Evolutionary conservation across 352 stramenopile species (phyloP), one percentile per base, ranked within the genome.

Genomic region (Globisporangium orthogonon): DNA sequence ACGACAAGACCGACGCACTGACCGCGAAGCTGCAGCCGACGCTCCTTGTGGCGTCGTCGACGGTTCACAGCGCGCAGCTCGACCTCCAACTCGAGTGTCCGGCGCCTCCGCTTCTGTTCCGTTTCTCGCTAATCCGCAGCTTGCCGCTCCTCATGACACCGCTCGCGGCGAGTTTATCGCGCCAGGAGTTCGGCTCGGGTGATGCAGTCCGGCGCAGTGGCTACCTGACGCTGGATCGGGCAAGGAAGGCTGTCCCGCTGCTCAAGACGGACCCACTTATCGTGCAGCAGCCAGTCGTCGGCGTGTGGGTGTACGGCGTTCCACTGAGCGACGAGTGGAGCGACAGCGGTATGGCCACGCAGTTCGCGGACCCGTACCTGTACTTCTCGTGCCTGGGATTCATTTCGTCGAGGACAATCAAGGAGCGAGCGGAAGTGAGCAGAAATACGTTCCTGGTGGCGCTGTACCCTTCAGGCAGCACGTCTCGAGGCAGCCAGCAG

Each of bases 81-180:
- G 68, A 85, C 44, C 69, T 81, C 17, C 76, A 71, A 50, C 56
- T 71, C 39, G 74, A 79, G 65, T 87, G 65, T 60, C 62, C 31
- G 3, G 54, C 60, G 29, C 72, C 64, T 18, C 58, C 65, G 11
- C 58, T 83, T 17, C 48, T 68, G n/a, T 73, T 90, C 15, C 65
- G 78, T 40, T 81, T 89, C 33, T 65, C 60, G 7, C 66, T 89
- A 7, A 77, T 92, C 41, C 76, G 79, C 2, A 90, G 76, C 45
- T 66, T 92, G 10, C 82, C 82, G n/a, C 39, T 88, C 33, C 68
- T 90, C 11, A 88, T 90, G 79, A 92, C 82, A 1, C 79, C 82
- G 14, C 73, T 92, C 4, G 79, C 79, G 7, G 68, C 60, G 23
- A 86, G 70, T 56, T 57, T 92, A n/a, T 61, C 75, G 40, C 76